phyloP scores from a whole-genome alignment of 1,139 yeast species.

The Candida neerlandica region DNA sequence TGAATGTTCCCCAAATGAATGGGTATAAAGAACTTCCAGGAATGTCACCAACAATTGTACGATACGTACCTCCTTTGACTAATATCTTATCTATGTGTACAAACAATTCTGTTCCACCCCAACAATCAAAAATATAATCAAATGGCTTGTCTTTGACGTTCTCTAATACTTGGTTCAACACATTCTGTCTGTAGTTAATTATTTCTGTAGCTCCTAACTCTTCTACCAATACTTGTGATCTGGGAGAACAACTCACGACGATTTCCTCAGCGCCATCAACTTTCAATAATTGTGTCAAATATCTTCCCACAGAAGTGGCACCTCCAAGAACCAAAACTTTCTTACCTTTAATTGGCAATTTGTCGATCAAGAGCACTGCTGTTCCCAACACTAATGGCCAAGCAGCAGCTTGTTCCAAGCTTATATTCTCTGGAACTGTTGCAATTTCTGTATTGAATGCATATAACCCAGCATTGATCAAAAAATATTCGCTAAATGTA shows the following conservation, averaged over 20 bases:
- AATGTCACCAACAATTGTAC: constrained; percentile 50
- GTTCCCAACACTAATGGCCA: constrained; percentile 60
- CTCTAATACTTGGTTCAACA: constrained; percentile 26
- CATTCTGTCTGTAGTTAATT: constrained; percentile 46
- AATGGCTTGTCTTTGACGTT: constrained; percentile 18
- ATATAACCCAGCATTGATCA: constrained; percentile 31
- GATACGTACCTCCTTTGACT: constrained; percentile 41
- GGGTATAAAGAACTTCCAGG: not conserved
- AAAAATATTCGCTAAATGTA: constrained; percentile 45
- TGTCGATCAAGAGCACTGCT: constrained; percentile 47
- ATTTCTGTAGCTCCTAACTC: constrained; percentile 53
- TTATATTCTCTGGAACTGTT: constrained; percentile 48
- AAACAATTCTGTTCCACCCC: constrained; percentile 28
- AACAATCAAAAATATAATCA: constrained; percentile 38
- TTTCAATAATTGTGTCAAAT: constrained; percentile 58
- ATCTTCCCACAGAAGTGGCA: constrained; percentile 67
- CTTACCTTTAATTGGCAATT: constrained; percentile 7
- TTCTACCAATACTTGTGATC: constrained; percentile 41
- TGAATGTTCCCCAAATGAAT: not conserved
- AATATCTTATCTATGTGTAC: constrained; percentile 29
- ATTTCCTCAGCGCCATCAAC: constrained; percentile 46
- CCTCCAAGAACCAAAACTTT: constrained; percentile 68
- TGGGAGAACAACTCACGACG: constrained; percentile 39
- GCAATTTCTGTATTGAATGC: constrained; percentile 35
- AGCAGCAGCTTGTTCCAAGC: constrained; percentile 58